Conservation (phyloP, 2,329 filamentous ascomycete genomes). For the Venturia effusa region DNA sequence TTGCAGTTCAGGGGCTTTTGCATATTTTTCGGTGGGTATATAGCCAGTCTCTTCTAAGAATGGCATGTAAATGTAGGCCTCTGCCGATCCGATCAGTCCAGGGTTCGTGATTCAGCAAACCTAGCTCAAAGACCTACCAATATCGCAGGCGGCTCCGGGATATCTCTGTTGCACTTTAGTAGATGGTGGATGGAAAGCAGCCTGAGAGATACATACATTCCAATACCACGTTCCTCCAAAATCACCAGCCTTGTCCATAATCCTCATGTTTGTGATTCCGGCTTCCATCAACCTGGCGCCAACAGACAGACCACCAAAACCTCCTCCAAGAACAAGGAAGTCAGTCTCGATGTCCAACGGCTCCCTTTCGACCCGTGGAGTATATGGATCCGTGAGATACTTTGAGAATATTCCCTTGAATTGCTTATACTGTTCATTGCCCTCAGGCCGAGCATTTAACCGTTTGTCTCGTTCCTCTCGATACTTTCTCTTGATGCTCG, state of each 20-base stretch:
- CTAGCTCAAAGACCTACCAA: constrained; percentile 16
- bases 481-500: constrained; percentile 20
- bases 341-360: constrained; percentile 19
- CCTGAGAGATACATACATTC: not conserved
- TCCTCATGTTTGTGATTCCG: constrained; percentile 28
- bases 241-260: constrained; percentile 36
- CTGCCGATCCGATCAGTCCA: constrained; percentile 17
- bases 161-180: constrained; percentile 33
- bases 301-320: constrained; percentile 33
- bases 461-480: constrained; percentile 21
- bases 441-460: constrained; percentile 16
- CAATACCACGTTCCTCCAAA: constrained; percentile 24
- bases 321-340: constrained; percentile 32
- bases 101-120: not conserved
- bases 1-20: constrained; percentile 35
- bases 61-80: constrained; percentile 47
- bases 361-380: constrained; percentile 18
- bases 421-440: constrained; percentile 20
- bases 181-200: not conserved
- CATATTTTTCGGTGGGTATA: constrained; percentile 42
- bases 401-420: constrained; percentile 19
- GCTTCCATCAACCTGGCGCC: constrained; percentile 30
- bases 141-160: constrained; percentile 40
- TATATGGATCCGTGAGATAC: constrained; percentile 21
- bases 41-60: constrained; percentile 48